Percentiles rank a stretch among this genome's conserved stretches.
These are phyloP conservation scores for Fusarium heterosporum DNA, from an alignment of 2,329 filamentous ascomycete genomes.

Conservation along the genomic window DNA sequence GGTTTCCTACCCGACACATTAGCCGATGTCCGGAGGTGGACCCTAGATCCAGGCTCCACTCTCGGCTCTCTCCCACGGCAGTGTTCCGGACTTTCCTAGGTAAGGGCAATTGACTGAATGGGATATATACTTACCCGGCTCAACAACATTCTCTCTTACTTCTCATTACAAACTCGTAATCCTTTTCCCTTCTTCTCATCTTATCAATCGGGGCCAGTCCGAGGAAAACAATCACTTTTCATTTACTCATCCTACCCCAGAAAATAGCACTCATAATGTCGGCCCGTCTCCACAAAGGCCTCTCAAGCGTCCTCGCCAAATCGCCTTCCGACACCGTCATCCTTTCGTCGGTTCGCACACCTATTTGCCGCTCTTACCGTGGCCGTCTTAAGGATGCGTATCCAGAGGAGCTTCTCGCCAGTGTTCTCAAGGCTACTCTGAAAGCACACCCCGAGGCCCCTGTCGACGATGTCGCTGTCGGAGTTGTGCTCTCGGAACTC, in stretches of 20 bases:
- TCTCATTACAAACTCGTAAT: slow-evolving; percentile 10
- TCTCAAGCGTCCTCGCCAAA: slow-evolving; percentile 82
- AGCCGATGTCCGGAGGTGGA: slow-evolving; percentile 42
- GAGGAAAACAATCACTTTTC: background rate
- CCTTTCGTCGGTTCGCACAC: slow-evolving; percentile 89
- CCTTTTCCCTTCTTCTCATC: slow-evolving; percentile 2
- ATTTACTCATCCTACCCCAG: background rate
- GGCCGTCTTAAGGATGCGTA: slow-evolving; percentile 88
- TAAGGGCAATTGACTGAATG: slow-evolving; percentile 17
- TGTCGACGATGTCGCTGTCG: slow-evolving; percentile 83
- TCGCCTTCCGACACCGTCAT: slow-evolving; percentile 86
- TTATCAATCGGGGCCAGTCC: slow-evolving; percentile 7
- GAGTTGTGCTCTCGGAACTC: slow-evolving; percentile 90
- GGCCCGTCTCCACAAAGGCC: slow-evolving; percentile 59
- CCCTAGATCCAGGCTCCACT: slow-evolving; percentile 31
- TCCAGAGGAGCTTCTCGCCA: slow-evolving; percentile 86
- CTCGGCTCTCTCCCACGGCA: slow-evolving; percentile 36
- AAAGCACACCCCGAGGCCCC: slow-evolving; percentile 74
- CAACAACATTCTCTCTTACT: slow-evolving; percentile 6
- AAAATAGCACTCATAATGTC: slow-evolving; percentile 28
- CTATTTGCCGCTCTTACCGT: slow-evolving; percentile 84
- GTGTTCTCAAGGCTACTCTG: slow-evolving; percentile 61
- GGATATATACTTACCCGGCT: slow-evolving; percentile 45
- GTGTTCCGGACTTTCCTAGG: slow-evolving; percentile 35
- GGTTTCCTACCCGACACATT: slow-evolving; percentile 37